phyloP scores from a whole-genome alignment of 768 basidiomycete species.

The Kwoniella pini region DNA sequence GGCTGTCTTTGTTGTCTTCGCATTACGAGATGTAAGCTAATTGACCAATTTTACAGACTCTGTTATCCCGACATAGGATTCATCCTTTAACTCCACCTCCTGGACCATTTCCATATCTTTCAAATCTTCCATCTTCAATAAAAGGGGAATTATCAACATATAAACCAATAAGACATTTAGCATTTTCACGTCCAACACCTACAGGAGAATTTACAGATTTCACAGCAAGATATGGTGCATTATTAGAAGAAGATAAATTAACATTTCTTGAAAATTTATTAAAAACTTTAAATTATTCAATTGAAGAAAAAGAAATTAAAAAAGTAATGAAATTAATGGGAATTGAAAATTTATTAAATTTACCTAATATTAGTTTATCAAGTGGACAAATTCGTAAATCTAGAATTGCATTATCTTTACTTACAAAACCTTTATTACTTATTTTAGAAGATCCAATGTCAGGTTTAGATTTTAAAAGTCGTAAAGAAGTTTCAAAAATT shows the following conservation, averaged over 20 bases:
- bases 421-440: slow-evolving; percentile 70
- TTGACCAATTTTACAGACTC: too few relatives aligned
- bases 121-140: slow-evolving; percentile 36
- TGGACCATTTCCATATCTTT: slow-evolving; percentile 77
- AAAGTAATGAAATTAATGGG: slow-evolving; percentile 63
- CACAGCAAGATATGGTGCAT: slow-evolving; percentile 85
- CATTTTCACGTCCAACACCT: slow-evolving; percentile 51
- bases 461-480: slow-evolving; percentile 48
- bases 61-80: slow-evolving; percentile 72
- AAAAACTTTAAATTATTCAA: slow-evolving; percentile 27
- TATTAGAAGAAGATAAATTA: slow-evolving; percentile 77
- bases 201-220: slow-evolving; percentile 83
- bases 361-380: slow-evolving; percentile 80
- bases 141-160: slow-evolving; percentile 64
- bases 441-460: slow-evolving; percentile 82
- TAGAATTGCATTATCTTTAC: slow-evolving; percentile 73
- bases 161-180: slow-evolving; percentile 60
- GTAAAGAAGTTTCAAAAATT: slow-evolving; percentile 44
- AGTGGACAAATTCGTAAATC: slow-evolving; percentile 91
- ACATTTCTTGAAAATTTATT: slow-evolving; percentile 70
- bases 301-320: slow-evolving; percentile 57
- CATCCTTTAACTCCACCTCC: slow-evolving; percentile 64
- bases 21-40: too few relatives aligned
- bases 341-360: slow-evolving; percentile 67
- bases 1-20: too few relatives aligned